phyloP scores from a whole-genome alignment of 2,329 filamentous ascomycete species.

The Cercospora sesami region DNA sequence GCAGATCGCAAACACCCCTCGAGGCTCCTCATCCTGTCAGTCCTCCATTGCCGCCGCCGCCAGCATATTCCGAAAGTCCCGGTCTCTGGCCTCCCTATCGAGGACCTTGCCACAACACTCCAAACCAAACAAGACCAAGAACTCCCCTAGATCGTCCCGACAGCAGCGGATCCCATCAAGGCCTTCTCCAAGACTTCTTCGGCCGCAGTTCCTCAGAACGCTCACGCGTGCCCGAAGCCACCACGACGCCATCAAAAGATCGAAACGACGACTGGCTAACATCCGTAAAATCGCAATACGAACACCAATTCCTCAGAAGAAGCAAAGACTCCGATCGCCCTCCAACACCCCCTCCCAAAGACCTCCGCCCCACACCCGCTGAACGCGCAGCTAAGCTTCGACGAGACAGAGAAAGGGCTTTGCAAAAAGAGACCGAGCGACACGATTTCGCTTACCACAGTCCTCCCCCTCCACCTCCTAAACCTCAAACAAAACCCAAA shows the following conservation, averaged over 20 bases:
- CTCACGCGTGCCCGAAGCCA: background rate
- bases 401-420: background rate
- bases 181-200: constrained; percentile 13
- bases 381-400: background rate
- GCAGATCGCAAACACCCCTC: background rate
- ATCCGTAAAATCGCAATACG: background rate
- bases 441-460: background rate
- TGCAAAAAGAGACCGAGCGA: background rate
- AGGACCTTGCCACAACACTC: background rate
- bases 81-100: background rate
- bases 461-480: background rate
- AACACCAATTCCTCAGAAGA: background rate
- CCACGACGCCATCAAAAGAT: no score
- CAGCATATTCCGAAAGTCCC: background rate
- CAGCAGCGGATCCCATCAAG: constrained; percentile 9
- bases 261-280: constrained; percentile 15
- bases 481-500: background rate
- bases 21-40: background rate
- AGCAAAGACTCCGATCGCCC: background rate
- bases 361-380: background rate
- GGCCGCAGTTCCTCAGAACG: constrained; percentile 17
- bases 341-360: background rate
- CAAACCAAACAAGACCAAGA: background rate
- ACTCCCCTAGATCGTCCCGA: background rate
- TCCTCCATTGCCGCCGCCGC: background rate